Evolutionary conservation across 2,329 filamentous ascomycete species (phyloP), one percentile per base, ranked within the genome.

Genomic region (Raffaelea albimanens): DNA sequence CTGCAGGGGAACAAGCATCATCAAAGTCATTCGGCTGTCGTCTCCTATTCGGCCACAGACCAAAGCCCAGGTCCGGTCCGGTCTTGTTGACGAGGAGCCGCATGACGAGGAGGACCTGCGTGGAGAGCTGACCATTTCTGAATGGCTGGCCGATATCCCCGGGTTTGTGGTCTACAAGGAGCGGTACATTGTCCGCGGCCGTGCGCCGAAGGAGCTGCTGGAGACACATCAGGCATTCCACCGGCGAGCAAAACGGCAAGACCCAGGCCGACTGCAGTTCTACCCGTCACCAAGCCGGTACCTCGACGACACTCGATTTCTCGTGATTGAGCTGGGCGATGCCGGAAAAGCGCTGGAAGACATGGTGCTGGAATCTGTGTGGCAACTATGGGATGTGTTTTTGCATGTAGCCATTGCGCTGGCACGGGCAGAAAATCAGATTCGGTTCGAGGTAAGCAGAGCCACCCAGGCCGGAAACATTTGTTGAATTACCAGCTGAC

Each of bases 81-180:
- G 73, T 0, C 63, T 81, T 0, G 72, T 81, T 5, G 77, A 81
- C 50, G 77, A 81, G 55, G 71, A 78, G 54, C 74, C 77, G 0
- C 77, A 78, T 49, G 62, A 65, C 2, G 72, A 76, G 50, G 67
- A 68, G 1, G 75, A 78, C 55, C 65, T 83, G 25, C 63, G 71
- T 3, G 77, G 77, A 21, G 80, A 83, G 57, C 65, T 83, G 20
- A 67, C 71, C 43, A 82, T 83, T 41, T 82, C 80, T 2, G 78
- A 83, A 58, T 76, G 73, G 65, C 64, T 83, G 18, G 76, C 79
- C 18, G 78, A 80, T 50, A 74, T 83, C 13, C 78, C 79, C 0
- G 80, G 80, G 0, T 83, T 82, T 51, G 78, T 82, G 29, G 69
- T 79, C 18, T 83, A 82, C 65, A 83, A 83, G 60, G 78, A 81